phyloP scores from a whole-genome alignment of 805 yeast species.

The Candida alai region DNA sequence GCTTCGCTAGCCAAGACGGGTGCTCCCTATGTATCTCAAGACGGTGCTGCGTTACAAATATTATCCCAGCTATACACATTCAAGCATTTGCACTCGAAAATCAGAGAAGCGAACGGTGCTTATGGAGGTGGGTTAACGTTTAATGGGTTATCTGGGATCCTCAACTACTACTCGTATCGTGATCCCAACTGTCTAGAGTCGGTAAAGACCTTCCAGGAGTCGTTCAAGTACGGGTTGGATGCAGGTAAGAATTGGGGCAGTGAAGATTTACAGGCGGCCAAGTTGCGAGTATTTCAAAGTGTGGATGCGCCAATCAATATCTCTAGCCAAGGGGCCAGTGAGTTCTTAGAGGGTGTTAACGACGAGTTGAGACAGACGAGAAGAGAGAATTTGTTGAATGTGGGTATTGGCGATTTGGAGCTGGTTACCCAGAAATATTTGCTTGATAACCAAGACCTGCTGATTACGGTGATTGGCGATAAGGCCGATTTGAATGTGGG shows the following conservation, averaged over 20 bases:
- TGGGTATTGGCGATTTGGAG: constrained; percentile 56
- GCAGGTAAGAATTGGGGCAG: constrained; percentile 49
- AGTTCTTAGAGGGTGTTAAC: constrained; percentile 65
- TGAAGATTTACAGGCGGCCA: constrained; percentile 80
- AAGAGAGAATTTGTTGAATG: constrained; percentile 69
- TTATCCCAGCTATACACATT: constrained; percentile 77
- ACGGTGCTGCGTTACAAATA: constrained; percentile 83
- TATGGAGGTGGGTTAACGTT: constrained; percentile 94
- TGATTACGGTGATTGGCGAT: constrained; percentile 47
- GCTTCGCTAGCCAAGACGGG: constrained; percentile 68
- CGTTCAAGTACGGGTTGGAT: constrained; percentile 43
- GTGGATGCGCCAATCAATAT: constrained; percentile 88
- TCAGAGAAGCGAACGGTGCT: constrained; percentile 96
- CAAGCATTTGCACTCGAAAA: constrained; percentile 80
- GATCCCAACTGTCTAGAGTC: constrained; percentile 86
- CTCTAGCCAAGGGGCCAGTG: constrained; percentile 66
- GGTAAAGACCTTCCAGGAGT: constrained; percentile 50
- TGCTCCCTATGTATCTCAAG: constrained; percentile 60
- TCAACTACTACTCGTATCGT: constrained; percentile 84
- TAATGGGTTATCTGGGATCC: constrained; percentile 74
- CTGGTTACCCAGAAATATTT: constrained; percentile 68
- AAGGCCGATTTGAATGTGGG: constrained; percentile 20
- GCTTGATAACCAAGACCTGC: constrained; percentile 19
- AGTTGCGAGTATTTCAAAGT: constrained; percentile 84
- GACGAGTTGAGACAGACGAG: constrained; percentile 78